Base-by-base conservation (phyloP, 176 grass and related monocot species). In the Triticum turgidum region DNA sequence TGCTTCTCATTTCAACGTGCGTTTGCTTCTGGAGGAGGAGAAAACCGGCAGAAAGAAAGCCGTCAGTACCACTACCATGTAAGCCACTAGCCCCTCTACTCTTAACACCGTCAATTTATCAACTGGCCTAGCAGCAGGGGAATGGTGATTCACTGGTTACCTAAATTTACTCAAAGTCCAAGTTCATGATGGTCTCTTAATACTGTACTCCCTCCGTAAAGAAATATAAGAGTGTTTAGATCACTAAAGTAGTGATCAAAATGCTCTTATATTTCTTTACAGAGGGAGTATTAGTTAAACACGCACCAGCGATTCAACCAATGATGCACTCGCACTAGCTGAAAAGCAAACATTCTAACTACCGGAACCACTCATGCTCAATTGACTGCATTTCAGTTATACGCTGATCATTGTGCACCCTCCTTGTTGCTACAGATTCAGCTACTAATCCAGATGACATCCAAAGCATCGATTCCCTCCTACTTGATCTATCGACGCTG, bases 391-490 rank as follows among this genome's bases (percentile, higher is more conserved):
- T 33, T 49, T 3, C n/a, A 18, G 20, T 56, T 77, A 3, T 11
- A 59, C 14, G 35, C 11, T 79, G 34, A 71, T 64, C 27, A 65
- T 9, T 11, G 11, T 32, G 0, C 37, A 54, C 70, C 29, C 86
- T 14, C 76, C 68, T 22, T 76, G 7, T 45, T 38, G 73, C 61
- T 38, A 79, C 80, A 93, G 93, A 87, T 85, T 78, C 80, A 38
- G 18, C 54, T 59, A 64, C 62, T 35, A 24, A 84, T 15, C 76
- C 74, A 68, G 76, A 92, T 8, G 82, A 83, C 11, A 90, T 87
- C 35, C 32, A 73, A 71, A 92, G 58, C 77, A 84, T 88, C 1
- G 83, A 92, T 27, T 90, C 93, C 29, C 83, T 95, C 52, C 24
- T 92, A 3, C 30, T 95, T 14, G 80, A 87, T 54, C 76, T 92